Evolutionary conservation across 352 stramenopile species (phyloP).

Genomic region (Phytophthora melonis): DNA sequence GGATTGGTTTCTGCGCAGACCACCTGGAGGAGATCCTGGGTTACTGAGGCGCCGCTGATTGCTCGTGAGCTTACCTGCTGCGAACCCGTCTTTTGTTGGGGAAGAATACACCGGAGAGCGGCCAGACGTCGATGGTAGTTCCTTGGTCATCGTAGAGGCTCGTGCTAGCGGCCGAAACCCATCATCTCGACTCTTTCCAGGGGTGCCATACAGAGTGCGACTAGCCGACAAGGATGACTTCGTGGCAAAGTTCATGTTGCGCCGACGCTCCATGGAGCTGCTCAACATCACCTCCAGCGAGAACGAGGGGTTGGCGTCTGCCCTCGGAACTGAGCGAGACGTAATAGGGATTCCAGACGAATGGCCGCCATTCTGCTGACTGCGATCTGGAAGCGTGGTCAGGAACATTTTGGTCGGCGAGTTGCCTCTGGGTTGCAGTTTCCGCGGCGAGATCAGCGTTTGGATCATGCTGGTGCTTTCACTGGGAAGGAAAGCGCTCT

Average conservation of each 20-base stretch:
- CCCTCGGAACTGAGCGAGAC: constrained; percentile 23
- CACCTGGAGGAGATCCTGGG: constrained; percentile 29
- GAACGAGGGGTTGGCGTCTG: constrained; percentile 20
- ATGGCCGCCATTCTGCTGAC: neutral
- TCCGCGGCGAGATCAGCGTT: constrained; percentile 51
- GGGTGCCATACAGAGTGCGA: constrained; percentile 25
- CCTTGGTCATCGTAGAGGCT: constrained; percentile 43
- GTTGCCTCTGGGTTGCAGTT: constrained; percentile 25
- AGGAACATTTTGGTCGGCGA: constrained; percentile 17
- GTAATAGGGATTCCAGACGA: constrained; percentile 25
- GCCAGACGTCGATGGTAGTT: constrained; percentile 18
- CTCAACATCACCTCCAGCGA: constrained; percentile 37
- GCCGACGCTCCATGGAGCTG: constrained; percentile 29
- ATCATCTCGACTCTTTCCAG: constrained; percentile 33
- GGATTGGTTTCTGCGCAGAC: constrained; percentile 45
- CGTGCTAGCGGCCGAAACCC: constrained; percentile 40
- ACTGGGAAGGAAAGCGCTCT: constrained; percentile 23
- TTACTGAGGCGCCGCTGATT: constrained; percentile 37
- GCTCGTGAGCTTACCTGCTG: constrained; percentile 10
- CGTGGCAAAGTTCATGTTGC: constrained; percentile 4
- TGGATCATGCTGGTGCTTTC: constrained; percentile 48
- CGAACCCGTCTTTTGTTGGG: constrained; percentile 18
- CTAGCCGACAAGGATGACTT: constrained; percentile 16
- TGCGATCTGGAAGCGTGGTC: constrained; percentile 2
- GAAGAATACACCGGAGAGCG: constrained; percentile 23